Base-by-base conservation (phyloP, 768 basidiomycete species). In the Clitopilus passeckerianus region DNA sequence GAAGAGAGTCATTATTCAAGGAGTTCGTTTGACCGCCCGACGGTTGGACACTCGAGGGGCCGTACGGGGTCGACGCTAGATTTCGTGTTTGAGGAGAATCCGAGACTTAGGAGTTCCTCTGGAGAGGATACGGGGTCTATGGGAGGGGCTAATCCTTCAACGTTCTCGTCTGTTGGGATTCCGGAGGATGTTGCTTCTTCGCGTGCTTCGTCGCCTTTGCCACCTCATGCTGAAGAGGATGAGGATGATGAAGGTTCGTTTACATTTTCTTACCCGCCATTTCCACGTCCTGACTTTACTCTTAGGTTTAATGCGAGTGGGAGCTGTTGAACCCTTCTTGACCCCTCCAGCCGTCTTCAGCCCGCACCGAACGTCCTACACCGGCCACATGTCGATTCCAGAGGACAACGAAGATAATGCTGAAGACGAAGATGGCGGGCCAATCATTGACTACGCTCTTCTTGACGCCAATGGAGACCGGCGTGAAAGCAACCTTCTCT, bases 151-250 rank as follows among this genome's bases (percentile, higher is more conserved):
- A 69, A 72, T 34, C 60, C 73, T 56, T 62, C 63, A 9, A 75
- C 75, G 4, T 79, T 81, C 65, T 74, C 76, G 6, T 74, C 75
- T 5, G 71, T 65, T n/a, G 72, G 67, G 22, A 70, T 85, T 20
- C 80, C 81, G 1, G 82, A 82, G 66, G 82, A 84, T 63, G 74
- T 82, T 0, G 74, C 76, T 54, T 80, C 78, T 5, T 77, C 75
- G 14, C 63, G 72, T 12, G 71, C 75, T 20, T 80, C 77, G 1
- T 76, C 77, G 8, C 72, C 70, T 12, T 68, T 75, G 23, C 71
- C 76, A 54, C 67, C 69, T 1, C 46, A 50, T 50, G 18, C 46
- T 50, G 46, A 50, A 50, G 18, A 50, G 46, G 67, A 70, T 20
- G 77, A 82, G 37, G 69, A 78, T 65, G 75, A 74, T n/a, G 74